These are phyloP conservation scores for Aspergillus conjunctus DNA, from an alignment of 495 filamentous ascomycete species.

Conservation along the genomic window DNA sequence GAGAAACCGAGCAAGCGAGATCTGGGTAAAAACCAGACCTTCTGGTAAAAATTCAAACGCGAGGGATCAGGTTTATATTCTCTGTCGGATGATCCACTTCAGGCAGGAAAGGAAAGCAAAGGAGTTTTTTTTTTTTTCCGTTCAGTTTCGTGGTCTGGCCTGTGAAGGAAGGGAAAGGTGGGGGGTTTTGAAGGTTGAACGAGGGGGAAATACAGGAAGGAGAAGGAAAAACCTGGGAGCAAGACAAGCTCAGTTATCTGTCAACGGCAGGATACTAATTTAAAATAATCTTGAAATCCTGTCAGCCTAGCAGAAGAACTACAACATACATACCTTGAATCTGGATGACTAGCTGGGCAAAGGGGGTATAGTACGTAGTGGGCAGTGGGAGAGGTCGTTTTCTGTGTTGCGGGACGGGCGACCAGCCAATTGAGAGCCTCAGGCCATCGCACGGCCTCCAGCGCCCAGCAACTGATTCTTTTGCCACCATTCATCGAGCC, in stretches of 20 bases:
- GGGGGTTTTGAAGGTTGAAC: neutral
- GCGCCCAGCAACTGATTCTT: neutral
- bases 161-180: neutral
- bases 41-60: neutral
- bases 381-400: neutral
- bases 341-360: neutral
- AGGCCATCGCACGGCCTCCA: constrained; percentile 4
- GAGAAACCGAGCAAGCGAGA: neutral
- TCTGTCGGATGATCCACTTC: neutral
- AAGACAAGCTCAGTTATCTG: constrained; percentile 6
- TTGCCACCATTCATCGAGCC: neutral
- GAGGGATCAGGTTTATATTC: neutral
- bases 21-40: neutral
- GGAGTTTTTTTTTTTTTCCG: neutral
- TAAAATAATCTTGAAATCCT: neutral
- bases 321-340: neutral
- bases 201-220: neutral
- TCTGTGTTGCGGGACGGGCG: neutral
- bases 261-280: neutral
- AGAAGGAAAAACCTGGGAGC: neutral
- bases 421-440: constrained; percentile 10
- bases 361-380: neutral
- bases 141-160: neutral
- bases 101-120: neutral
- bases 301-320: neutral